Evolutionary conservation across 768 basidiomycete species (phyloP).

Genomic region (Podaxis sp.): DNA sequence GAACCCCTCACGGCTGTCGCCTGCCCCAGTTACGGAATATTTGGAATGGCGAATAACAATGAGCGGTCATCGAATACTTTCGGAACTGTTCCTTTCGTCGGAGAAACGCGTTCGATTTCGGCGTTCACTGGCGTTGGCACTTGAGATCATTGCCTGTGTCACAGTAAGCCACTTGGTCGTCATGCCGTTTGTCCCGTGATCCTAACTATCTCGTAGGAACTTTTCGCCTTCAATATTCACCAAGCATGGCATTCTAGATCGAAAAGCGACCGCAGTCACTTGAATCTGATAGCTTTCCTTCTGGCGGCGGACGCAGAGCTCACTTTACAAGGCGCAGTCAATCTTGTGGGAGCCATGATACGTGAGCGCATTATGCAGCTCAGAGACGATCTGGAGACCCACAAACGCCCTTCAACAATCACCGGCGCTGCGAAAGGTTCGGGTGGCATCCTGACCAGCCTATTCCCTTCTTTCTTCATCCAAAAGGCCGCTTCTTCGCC

Average conservation of each 20-base stretch:
- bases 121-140: background rate
- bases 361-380: background rate
- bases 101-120: background rate
- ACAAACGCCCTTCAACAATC: no score
- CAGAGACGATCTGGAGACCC: background rate
- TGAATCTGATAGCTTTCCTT: conserved; percentile 7
- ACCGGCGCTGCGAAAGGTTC: background rate
- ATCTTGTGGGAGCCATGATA: background rate
- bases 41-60: conserved; percentile 3
- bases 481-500: background rate
- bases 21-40: background rate
- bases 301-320: conserved; percentile 2
- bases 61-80: conserved; percentile 1
- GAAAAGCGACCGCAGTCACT: background rate
- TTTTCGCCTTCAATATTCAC: conserved; percentile 14
- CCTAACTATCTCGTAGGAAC: background rate
- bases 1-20: background rate
- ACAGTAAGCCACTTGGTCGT: background rate
- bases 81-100: background rate
- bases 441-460: background rate
- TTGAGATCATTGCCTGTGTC: conserved; percentile 8
- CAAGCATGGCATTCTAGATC: conserved; percentile 12
- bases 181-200: background rate
- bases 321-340: conserved; percentile 9
- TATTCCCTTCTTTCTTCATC: background rate